Evolutionary conservation across 129 eudicot species (phyloP).

Genomic region (Artemisia tridentata): DNA sequence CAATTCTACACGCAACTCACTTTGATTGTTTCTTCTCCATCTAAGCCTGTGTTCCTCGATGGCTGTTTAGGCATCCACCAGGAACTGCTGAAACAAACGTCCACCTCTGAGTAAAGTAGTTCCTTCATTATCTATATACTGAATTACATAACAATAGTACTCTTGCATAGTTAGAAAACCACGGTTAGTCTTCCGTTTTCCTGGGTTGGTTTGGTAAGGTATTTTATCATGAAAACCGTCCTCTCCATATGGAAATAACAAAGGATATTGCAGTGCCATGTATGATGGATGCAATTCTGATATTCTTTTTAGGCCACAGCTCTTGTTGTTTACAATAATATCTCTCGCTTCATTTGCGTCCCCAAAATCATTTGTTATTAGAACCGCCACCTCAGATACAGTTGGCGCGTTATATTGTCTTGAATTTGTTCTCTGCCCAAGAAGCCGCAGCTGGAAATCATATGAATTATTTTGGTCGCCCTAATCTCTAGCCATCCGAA

Average conservation of each 20-base stretch:
- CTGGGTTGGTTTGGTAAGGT: neutral
- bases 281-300: too few species aligned
- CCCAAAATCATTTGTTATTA: neutral
- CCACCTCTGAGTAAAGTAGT: neutral
- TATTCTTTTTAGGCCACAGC: too few species aligned
- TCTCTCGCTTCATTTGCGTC: neutral
- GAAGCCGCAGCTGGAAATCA: too few species aligned
- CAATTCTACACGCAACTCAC: too few species aligned
- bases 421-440: neutral
- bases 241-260: neutral
- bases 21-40: too few species aligned
- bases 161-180: neutral
- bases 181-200: neutral
- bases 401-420: neutral
- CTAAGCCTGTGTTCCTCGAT: too few species aligned
- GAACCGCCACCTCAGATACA: neutral
- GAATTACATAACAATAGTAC: neutral
- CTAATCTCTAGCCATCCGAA: conserved; percentile 1
- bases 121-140: neutral
- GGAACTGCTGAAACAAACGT: too few species aligned
- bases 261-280: too few species aligned
- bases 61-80: too few species aligned
- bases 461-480: neutral
- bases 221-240: neutral
- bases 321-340: too few species aligned